Conservation (phyloP, 768 basidiomycete species). For the Mycena polygramma region DNA sequence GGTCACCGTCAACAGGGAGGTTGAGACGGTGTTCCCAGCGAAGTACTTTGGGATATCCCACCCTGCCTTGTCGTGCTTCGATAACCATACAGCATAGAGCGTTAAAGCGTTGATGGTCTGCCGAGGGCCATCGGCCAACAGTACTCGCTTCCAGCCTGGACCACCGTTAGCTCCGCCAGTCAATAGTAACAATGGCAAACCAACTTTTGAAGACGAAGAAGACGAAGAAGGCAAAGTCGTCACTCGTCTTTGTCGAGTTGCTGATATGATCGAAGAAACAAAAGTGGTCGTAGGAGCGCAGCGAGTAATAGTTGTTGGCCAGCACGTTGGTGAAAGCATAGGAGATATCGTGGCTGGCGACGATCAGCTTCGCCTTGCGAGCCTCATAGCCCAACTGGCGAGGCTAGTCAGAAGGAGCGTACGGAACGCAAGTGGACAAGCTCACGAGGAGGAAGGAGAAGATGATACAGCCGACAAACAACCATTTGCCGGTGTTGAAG, state of each 20-base stretch:
- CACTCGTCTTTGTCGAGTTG: conserved; percentile 94
- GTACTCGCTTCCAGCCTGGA: conserved; percentile 87
- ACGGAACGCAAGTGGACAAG: not conserved
- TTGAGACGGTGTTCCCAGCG: conserved; percentile 76
- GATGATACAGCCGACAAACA: conserved; percentile 98
- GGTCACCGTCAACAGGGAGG: conserved; percentile 87
- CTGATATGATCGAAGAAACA: conserved; percentile 98
- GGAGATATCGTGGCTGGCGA: conserved; percentile 95
- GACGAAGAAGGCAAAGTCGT: conserved; percentile 96
- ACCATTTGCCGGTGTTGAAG: conserved; percentile 92
- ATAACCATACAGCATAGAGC: conserved; percentile 87
- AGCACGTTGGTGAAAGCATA: conserved; percentile 98
- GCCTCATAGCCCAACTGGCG: conserved; percentile 90
- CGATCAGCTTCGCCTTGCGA: conserved; percentile 92
- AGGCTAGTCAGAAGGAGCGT: conserved; percentile 21
- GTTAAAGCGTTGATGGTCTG: conserved; percentile 98
- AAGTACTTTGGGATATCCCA: conserved; percentile 87
- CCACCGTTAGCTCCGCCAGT: conserved; percentile 3
- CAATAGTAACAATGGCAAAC: not conserved
- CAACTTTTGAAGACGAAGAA: no score
- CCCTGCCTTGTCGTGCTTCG: conserved; percentile 62
- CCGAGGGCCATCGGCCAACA: conserved; percentile 95
- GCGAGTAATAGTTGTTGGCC: conserved; percentile 96
- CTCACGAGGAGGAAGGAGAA: conserved; percentile 95
- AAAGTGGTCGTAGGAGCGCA: conserved; percentile 96